Evolutionary conservation across 345 rosid species (phyloP).

Genomic region (Aurinia saxatilis): DNA sequence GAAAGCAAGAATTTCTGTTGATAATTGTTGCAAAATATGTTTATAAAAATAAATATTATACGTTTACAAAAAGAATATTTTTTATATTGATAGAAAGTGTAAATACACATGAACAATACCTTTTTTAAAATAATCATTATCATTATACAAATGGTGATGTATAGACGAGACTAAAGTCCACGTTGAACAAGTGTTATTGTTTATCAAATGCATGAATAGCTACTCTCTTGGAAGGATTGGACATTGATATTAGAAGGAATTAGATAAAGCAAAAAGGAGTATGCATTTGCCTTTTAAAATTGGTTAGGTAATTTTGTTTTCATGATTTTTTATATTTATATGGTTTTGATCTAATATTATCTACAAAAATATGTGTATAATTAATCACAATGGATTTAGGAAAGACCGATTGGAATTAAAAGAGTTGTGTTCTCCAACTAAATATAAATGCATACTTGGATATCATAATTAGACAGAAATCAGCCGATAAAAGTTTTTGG

Average conservation of each 20-base stretch:
- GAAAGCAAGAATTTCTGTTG: not conserved
- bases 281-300: not conserved
- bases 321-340: not conserved
- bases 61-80: too few relatives aligned
- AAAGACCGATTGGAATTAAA: not conserved
- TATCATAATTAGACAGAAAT: conserved; percentile 3
- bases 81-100: too few relatives aligned
- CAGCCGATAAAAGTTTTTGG: not conserved
- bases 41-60: not conserved
- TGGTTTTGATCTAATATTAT: not conserved
- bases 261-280: not conserved
- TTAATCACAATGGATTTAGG: not conserved
- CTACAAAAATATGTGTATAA: not conserved
- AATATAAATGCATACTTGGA: not conserved
- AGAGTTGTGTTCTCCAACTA: not conserved
- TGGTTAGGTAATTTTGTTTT: conserved; percentile 11
- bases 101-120: too few relatives aligned
- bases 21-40: not conserved
- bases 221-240: conserved; percentile 14
- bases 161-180: conserved; percentile 8
- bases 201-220: conserved; percentile 1
- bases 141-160: too few relatives aligned
- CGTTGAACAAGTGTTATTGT: conserved; percentile 15
- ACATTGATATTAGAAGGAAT: not conserved
- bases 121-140: too few relatives aligned